Percentiles rank a stretch among this genome's conserved stretches.
Evolutionary conservation across 2,329 filamentous ascomycete species (phyloP).

Genomic region (Ophiostoma ulmi): DNA sequence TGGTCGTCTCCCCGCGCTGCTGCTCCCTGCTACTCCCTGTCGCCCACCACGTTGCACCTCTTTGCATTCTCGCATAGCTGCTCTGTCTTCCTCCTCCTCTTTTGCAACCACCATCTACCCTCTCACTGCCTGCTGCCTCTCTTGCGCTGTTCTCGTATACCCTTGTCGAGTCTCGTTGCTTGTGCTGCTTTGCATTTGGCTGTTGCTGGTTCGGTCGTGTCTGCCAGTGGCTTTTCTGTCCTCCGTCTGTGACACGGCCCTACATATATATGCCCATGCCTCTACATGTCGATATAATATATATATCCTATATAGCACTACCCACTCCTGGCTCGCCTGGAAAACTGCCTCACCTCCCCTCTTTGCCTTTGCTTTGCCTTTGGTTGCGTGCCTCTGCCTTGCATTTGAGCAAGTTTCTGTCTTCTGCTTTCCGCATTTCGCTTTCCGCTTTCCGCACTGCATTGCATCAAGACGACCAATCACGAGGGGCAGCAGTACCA

Average conservation of each 20-base stretch:
- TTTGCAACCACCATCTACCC: background rate
- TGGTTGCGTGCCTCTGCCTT: background rate
- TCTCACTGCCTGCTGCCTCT: background rate
- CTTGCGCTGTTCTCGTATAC: background rate
- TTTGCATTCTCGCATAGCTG: background rate
- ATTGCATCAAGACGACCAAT: background rate
- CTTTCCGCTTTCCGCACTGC: background rate
- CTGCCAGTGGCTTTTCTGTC: background rate
- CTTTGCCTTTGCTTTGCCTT: background rate
- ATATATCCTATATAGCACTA: background rate
- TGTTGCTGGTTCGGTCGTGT: background rate
- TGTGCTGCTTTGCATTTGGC: background rate
- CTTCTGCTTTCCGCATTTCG: background rate
- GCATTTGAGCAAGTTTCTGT: conserved; percentile 24
- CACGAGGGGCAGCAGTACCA: background rate
- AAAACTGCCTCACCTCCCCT: background rate
- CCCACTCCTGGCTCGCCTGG: background rate
- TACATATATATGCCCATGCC: background rate
- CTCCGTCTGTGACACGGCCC: conserved; percentile 5
- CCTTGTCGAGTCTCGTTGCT: background rate
- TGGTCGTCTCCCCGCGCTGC: background rate
- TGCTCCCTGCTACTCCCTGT: background rate
- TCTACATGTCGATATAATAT: background rate
- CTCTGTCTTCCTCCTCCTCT: background rate
- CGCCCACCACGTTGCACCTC: background rate